phyloP scores from a whole-genome alignment of 140 eudicot species.

The Flaveria floridana region DNA sequence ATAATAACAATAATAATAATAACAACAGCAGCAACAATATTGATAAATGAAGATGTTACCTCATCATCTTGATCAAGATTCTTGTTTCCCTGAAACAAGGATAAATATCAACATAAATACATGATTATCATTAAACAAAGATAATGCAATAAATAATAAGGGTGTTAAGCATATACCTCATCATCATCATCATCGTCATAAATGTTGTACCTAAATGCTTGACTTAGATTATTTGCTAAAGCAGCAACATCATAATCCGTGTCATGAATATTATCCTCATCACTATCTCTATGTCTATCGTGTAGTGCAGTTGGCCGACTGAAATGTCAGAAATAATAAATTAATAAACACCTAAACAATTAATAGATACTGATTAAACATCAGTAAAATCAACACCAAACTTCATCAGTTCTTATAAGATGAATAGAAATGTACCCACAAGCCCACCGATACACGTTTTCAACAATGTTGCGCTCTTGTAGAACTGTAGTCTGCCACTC shows the following conservation, averaged over 20 bases:
- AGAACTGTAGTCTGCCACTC: constrained; percentile 73
- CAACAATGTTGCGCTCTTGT: constrained; percentile 77
- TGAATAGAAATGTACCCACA: constrained; percentile 66
- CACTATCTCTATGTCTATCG: constrained; percentile 84
- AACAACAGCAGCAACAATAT: background rate
- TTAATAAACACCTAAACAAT: background rate
- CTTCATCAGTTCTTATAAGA: background rate
- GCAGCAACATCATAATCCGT: constrained; percentile 92
- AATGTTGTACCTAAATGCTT: constrained; percentile 70
- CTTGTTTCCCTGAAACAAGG: constrained; percentile 53
- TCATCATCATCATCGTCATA: constrained; percentile 70
- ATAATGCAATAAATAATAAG: background rate
- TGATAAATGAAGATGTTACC: constrained; percentile 39
- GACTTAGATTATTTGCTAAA: constrained; percentile 78
- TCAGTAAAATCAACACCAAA: background rate
- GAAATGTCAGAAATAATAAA: constrained; percentile 8
- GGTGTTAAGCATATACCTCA: constrained; percentile 52
- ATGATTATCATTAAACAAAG: background rate
- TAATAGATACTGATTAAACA: background rate
- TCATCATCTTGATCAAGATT: constrained; percentile 74
- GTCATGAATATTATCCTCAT: constrained; percentile 79
- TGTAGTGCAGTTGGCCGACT: constrained; percentile 88
- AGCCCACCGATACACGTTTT: constrained; percentile 91
- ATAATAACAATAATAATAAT: background rate
- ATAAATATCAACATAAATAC: background rate